Evolutionary conservation across 2,329 filamentous ascomycete species (phyloP), one percentile per base, ranked within the genome.

Genomic region (Lachnellula subtilissima): DNA sequence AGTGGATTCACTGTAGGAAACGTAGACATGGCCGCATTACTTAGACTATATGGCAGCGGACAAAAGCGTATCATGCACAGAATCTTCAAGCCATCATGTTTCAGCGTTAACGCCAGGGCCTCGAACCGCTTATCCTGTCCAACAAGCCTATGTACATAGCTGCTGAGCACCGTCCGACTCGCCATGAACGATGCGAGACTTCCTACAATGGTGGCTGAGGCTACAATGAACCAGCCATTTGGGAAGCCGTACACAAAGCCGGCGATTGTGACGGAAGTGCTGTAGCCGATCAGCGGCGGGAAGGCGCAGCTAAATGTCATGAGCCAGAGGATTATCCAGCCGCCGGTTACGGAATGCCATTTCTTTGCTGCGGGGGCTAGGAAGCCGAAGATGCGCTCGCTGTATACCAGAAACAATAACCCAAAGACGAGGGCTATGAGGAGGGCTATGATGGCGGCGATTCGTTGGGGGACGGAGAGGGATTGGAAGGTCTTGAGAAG

Each of bases 1-100:
- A 80, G 71, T 42, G 89, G 88, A 23, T 86, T 81, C 36, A 99
- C 89, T 35, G 88, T 96, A 2, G 92, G 92, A 59, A 99, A 92
- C 1, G 94, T 97, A 32, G 91, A 91, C 54, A 99, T 83, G 58
- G 96, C 96, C 50, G 91, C 94, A 70, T 99, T 99, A 69, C 89
- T 92, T 64, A 97, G 77, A 52, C 89, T 94, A 71, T 96, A 99
- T 14, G 94, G 94, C 58, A 99, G 71, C 2, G 94, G 94, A 67
- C 93, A 97, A 61, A 97, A 81, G 32, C 94, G 84, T 65, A 99
- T 94, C 81, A 94, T 95, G 60, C 90, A 86, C 47, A 99, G 79
- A 53, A 97, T 85, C 66, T 91, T 88, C 51, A 99, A 73, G 0
- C 94, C 94, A 67, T 99, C 94, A 67, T 89, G 86, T 62, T 96